Percentiles rank a stretch among this genome's conserved stretches.
Conservation (phyloP, 805 yeast genomes). For the Kregervanrija fluxuum region DNA sequence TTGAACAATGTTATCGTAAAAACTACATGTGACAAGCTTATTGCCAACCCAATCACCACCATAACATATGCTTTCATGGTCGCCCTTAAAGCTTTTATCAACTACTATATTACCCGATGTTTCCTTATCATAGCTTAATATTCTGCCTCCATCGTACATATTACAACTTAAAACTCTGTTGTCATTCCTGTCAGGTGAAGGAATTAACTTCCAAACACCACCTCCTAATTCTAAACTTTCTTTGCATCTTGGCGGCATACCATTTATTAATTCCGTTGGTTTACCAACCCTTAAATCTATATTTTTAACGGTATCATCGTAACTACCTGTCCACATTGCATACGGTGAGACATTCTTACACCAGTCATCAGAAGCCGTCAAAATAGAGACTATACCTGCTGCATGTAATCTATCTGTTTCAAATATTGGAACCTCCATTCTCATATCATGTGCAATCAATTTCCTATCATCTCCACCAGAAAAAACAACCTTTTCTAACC, state of each 20-base stretch:
- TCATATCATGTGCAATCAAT: conserved; percentile 66
- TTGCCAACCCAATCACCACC: conserved; percentile 84
- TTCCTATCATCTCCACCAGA: conserved; percentile 90
- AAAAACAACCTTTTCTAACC: conserved; percentile 50
- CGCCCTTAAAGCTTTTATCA: conserved; percentile 45
- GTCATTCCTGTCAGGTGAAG: conserved; percentile 38
- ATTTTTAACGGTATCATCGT: conserved; percentile 71
- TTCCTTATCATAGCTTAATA: conserved; percentile 35
- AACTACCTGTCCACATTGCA: conserved; percentile 79
- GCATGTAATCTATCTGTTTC: conserved; percentile 56
- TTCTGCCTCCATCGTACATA: conserved; percentile 92
- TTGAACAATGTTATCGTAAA: conserved; percentile 80
- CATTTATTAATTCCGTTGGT: conserved; percentile 18
- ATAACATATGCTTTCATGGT: conserved; percentile 89
- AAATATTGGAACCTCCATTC: conserved; percentile 32
- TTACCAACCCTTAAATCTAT: conserved; percentile 57
- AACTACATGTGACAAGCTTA: conserved; percentile 74
- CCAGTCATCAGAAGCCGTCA: conserved; percentile 46
- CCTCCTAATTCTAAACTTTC: conserved; percentile 62
- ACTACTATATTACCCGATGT: conserved; percentile 22
- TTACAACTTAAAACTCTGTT: conserved; percentile 69
- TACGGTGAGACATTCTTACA: conserved; percentile 27
- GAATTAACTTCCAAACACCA: conserved; percentile 91
- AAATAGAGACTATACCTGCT: conserved; percentile 86
- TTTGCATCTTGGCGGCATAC: conserved; percentile 44